phyloP scores from a whole-genome alignment of 352 stramenopile species.

The Globisporangium acanthophoron region DNA sequence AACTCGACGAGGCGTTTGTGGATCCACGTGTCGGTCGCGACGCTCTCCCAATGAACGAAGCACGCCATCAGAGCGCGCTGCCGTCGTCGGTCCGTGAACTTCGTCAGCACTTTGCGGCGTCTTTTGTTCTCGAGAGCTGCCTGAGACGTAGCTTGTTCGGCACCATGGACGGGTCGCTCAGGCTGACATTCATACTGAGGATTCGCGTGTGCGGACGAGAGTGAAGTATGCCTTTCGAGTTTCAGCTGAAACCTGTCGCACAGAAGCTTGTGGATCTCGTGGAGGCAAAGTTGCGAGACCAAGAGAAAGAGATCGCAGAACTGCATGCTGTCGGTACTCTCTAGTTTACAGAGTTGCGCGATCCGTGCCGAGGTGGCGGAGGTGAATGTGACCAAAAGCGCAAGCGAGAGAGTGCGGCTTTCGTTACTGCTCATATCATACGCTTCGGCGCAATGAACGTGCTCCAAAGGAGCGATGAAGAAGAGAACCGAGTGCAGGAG shows the following conservation, averaged over 20 bases:
- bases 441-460: neutral
- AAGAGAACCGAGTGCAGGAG: neutral
- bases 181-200: neutral
- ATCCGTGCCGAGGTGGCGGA: neutral
- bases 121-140: neutral
- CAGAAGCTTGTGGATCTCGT: neutral
- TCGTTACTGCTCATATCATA: neutral
- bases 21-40: slow-evolving; percentile 41
- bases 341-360: neutral
- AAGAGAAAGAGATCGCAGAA: neutral
- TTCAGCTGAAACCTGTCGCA: neutral
- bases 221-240: neutral
- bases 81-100: slow-evolving; percentile 9
- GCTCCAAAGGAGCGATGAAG: neutral
- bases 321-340: too few relatives aligned
- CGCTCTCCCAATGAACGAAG: slow-evolving; percentile 46
- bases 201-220: neutral
- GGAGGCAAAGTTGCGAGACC: neutral
- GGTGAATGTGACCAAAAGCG: neutral
- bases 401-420: slow-evolving; percentile 9
- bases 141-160: too few relatives aligned
- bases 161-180: too few relatives aligned
- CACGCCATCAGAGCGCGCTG: slow-evolving; percentile 8
- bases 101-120: slow-evolving; percentile 7
- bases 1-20: slow-evolving; percentile 18